Conservation (phyloP, 1,139 yeast genomes). For the Zygosaccharomyces pseudobailii region DNA sequence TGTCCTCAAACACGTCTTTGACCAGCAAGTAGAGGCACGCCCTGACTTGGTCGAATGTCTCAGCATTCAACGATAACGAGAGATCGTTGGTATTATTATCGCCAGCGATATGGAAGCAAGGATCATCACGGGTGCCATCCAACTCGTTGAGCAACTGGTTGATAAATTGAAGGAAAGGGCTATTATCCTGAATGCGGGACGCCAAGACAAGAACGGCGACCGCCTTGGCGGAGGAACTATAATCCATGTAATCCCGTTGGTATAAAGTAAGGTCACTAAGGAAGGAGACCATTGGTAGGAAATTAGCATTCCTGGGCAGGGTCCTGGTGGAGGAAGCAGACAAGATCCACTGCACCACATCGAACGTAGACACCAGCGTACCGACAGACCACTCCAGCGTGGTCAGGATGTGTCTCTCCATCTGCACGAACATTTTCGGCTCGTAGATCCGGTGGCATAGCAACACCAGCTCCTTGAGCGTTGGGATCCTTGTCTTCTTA, state of each 20-base stretch:
- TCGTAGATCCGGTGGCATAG: constrained; percentile 86
- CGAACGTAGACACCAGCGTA: constrained; percentile 26
- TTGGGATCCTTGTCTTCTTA: constrained; percentile 78
- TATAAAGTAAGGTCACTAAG: constrained; percentile 74
- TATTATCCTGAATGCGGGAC: constrained; percentile 50
- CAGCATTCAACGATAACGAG: constrained; percentile 12
- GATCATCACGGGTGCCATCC: constrained; percentile 4
- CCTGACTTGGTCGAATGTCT: constrained; percentile 17
- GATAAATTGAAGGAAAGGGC: constrained; percentile 13
- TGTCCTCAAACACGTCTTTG: constrained; percentile 17
- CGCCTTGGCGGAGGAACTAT: constrained; percentile 61
- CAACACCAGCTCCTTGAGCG: constrained; percentile 66
- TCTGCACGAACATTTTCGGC: constrained; percentile 84
- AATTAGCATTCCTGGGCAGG: constrained; percentile 7
- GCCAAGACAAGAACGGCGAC: constrained; percentile 69
- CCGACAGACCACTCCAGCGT: constrained; percentile 70
- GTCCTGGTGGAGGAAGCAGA: constrained; percentile 5
- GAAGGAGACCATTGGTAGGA: constrained; percentile 33
- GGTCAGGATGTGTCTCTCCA: constrained; percentile 85
- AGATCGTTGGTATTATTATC: constrained; percentile 12
- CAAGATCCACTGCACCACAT: constrained; percentile 8
- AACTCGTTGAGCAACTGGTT: constrained; percentile 2
- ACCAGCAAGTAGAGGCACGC: constrained; percentile 18
- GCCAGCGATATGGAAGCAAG: constrained; percentile 15
- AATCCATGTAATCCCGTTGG: constrained; percentile 59